Evolutionary conservation across 495 filamentous ascomycete species (phyloP), one percentile per base, ranked within the genome.

Genomic region (Articulospora tetracladia): DNA sequence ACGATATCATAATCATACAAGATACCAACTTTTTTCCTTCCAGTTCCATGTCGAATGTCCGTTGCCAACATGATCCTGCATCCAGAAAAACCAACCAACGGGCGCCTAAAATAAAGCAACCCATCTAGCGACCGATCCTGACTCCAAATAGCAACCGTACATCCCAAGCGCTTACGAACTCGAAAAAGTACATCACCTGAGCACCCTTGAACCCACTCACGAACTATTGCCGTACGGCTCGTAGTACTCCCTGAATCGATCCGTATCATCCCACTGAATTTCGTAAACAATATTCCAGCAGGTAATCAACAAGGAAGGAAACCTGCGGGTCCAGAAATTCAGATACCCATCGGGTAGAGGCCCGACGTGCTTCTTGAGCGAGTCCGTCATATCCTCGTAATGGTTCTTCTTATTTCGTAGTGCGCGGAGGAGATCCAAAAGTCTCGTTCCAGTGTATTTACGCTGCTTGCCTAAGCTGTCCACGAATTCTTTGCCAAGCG

Each of bases 351-450:
- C 88, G 0, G 93, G 90, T 64, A 96, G 69, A 3, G 86, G 74
- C 1, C 92, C 93, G 55, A 97, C 90, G 65, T 86, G 79, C 66
- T 83, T 79, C 76, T 92, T 92, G 59, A 96, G 81, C 47, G 84
- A 70, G 11, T 90, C 87, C 11, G 88, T 83, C 83, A 98, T 86
- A 62, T 97, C 89, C 60, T 97, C 89, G 72, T 93, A 95, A 72
- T 98, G 93, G 60, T 94, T 90, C 61, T 87, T 86, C 80, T 98
- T 98, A 70, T 98, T 98, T n/a, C 94, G 79, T 59, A 98, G 74
- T 10, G 92, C 95, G 6, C 94, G 84, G 23, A 98, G 73, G 22
- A 98, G 76, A 75, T 98, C 94, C 53, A 98, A 74, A 71, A 98
- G 80, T 47, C 83, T 83, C 0, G 79, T 79, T 0, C 92, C 92